Evolutionary conservation across 2,329 filamentous ascomycete species (phyloP).

Genomic region (Tolypocladium endophyticum): DNA sequence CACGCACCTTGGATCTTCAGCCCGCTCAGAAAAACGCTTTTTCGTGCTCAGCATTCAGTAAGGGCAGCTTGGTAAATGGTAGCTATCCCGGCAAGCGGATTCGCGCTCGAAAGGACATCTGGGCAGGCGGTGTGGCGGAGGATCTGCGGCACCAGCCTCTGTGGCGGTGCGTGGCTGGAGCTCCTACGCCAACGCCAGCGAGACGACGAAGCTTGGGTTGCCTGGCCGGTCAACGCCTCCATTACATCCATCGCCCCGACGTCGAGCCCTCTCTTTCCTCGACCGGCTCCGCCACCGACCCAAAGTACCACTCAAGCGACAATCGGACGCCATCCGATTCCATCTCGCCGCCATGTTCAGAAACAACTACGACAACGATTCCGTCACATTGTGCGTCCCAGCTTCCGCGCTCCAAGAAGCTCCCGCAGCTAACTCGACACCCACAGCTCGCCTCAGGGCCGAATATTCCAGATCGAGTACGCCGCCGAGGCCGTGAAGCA

Average conservation of each 20-base stretch:
- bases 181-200: neutral
- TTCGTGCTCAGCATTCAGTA: too few species aligned
- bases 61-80: too few species aligned
- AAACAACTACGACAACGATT: slow-evolving; percentile 99
- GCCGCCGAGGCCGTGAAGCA: slow-evolving; percentile 98
- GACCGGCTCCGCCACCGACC: slow-evolving; percentile 2
- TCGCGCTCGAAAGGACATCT: neutral
- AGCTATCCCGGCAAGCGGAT: too few species aligned
- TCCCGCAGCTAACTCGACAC: slow-evolving; percentile 12
- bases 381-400: slow-evolving; percentile 84
- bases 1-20: neutral
- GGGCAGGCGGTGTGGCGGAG: slow-evolving; percentile 10
- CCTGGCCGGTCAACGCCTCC: slow-evolving; percentile 5
- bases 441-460: slow-evolving; percentile 89
- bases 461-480: slow-evolving; percentile 99
- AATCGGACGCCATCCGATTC: neutral
- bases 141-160: slow-evolving; percentile 3
- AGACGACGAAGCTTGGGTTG: slow-evolving; percentile 14
- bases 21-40: neutral
- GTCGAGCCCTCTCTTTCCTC: slow-evolving; percentile 1
- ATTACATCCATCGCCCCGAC: neutral
- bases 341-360: slow-evolving; percentile 68
- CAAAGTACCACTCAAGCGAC: slow-evolving; percentile 2
- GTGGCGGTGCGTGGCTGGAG: slow-evolving; percentile 2
- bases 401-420: neutral